Percentiles rank a stretch among this genome's conserved stretches.
Conservation (phyloP, 2,329 filamentous ascomycete genomes). For the Dactylellina leptospora region DNA sequence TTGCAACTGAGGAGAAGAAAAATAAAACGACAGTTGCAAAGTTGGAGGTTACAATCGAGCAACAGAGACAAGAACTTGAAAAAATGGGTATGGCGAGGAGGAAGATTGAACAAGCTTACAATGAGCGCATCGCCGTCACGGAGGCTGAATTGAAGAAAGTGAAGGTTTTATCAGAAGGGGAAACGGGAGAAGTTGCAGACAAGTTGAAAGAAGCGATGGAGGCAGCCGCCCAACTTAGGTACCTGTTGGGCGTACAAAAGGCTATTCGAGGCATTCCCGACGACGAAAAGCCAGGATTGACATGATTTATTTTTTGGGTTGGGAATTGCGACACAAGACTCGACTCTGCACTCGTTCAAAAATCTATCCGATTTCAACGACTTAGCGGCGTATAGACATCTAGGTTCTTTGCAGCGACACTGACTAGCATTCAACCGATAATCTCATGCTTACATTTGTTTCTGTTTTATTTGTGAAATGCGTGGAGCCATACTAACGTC, state of each 20-base stretch:
- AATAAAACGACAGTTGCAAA: constrained; percentile 55
- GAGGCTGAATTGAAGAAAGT: constrained; percentile 55
- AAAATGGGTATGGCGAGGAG: constrained; percentile 57
- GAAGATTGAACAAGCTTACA: constrained; percentile 56
- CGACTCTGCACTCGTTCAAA: no score
- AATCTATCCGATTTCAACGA: no score
- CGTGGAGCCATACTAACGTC: neutral
- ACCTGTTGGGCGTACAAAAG: constrained; percentile 41
- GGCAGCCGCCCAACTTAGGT: constrained; percentile 30
- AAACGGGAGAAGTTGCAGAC: constrained; percentile 39
- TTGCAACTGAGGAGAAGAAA: constrained; percentile 54
- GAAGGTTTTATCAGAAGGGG: constrained; percentile 43
- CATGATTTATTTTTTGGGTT: constrained; percentile 3
- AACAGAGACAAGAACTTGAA: constrained; percentile 57
- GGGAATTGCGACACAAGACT: no score
- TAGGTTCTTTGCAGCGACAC: neutral
- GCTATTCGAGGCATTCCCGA: constrained; percentile 38
- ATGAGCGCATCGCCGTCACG: constrained; percentile 55
- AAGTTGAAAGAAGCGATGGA: constrained; percentile 49
- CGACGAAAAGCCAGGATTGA: constrained; percentile 19
- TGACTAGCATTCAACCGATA: neutral
- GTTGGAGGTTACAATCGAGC: constrained; percentile 57
- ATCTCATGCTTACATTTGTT: neutral
- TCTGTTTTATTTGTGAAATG: neutral
- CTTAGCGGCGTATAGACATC: no score